Percentiles rank a stretch among this genome's conserved stretches.
phyloP scores from a whole-genome alignment of 208 protist species.

The Crithidia mellificae region DNA sequence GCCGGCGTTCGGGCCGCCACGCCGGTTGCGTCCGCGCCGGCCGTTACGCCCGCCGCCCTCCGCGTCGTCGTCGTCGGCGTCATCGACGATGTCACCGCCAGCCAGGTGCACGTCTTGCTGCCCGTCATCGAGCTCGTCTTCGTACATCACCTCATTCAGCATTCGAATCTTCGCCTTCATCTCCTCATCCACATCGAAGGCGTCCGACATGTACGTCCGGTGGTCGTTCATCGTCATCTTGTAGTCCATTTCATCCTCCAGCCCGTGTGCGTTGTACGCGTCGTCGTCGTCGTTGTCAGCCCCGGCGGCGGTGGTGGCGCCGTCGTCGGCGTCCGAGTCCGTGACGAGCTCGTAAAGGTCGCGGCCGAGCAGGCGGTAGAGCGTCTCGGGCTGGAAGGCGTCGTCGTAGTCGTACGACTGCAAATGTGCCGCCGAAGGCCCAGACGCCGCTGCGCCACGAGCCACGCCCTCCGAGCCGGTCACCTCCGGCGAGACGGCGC shows the following conservation, averaged over 20 bases:
- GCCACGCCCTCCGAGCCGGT: neutral
- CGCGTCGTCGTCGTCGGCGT: conserved; percentile 23
- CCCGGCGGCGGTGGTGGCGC: conserved; percentile 15
- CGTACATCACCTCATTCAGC: conserved; percentile 87
- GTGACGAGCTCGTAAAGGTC: conserved; percentile 57
- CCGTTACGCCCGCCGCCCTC: neutral
- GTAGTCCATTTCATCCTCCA: conserved; percentile 22
- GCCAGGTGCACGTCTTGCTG: conserved; percentile 45
- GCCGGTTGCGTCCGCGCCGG: conserved; percentile 10
- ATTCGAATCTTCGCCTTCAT: conserved; percentile 84
- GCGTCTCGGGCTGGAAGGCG: conserved; percentile 25
- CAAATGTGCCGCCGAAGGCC: neutral
- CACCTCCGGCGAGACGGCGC: neutral
- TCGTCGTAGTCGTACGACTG: conserved; percentile 43
- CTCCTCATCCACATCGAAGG: conserved; percentile 75
- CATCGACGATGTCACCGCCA: conserved; percentile 37
- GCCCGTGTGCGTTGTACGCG: conserved; percentile 7
- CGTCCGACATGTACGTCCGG: conserved; percentile 32
- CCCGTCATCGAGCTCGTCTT: conserved; percentile 87
- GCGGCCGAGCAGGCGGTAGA: conserved; percentile 45
- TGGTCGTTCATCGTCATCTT: conserved; percentile 31
- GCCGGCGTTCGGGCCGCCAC: neutral
- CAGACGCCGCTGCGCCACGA: neutral
- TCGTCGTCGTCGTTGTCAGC: neutral
- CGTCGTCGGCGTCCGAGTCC: conserved; percentile 49